A percentile compares a stretch with the other conserved stretches of the same genome.
Evolutionary conservation across 306 rosid genomes (phyloP).

Genomic region (Cercis canadensis): DNA sequence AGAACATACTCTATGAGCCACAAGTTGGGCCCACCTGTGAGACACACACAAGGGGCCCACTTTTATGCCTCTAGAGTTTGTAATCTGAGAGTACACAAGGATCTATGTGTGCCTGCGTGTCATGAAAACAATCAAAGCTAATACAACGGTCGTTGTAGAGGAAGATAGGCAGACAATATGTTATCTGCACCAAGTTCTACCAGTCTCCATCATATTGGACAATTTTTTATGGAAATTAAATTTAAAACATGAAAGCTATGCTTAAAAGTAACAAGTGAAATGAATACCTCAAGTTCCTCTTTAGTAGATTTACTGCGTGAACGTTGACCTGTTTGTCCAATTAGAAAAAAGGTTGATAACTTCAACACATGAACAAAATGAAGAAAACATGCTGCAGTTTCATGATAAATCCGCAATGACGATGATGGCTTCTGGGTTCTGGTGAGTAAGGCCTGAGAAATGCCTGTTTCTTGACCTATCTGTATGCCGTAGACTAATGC

Average conservation of each 20-base stretch:
- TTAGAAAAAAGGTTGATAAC: constrained; percentile 63
- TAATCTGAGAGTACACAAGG: too few species aligned
- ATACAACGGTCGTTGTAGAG: not conserved
- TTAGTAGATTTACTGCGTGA: constrained; percentile 47
- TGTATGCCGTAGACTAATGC: constrained; percentile 53
- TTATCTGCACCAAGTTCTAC: not conserved
- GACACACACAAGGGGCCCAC: too few species aligned
- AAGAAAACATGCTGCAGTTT: constrained; percentile 69
- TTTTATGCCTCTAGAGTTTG: too few species aligned
- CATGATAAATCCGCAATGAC: constrained; percentile 61
- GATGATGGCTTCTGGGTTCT: constrained; percentile 60
- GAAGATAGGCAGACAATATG: not conserved
- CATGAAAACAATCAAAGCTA: not conserved
- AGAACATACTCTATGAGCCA: too few species aligned
- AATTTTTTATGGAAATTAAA: not conserved
- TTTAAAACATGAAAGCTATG: not conserved
- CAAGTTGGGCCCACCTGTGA: too few species aligned
- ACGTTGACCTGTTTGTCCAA: constrained; percentile 54
- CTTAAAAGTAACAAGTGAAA: constrained; percentile 16
- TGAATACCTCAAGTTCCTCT: constrained; percentile 60
- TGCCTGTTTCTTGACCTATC: constrained; percentile 64
- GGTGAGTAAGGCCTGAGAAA: constrained; percentile 43
- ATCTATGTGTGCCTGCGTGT: too few species aligned
- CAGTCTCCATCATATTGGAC: constrained; percentile 4
- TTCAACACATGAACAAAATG: constrained; percentile 64